These are phyloP conservation scores for barrel medic (Medicago truncatula) DNA, from an alignment of 306 rosid species.

Conservation along the genomic window MtrunA17r5.0-ANR NC_053048.1:8491001-8491500, in stretches of 20 bases:
- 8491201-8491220: background rate
- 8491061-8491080: too few relatives aligned
- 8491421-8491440: background rate
- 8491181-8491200: background rate
- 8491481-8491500: background rate
- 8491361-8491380: background rate
- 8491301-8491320: background rate
- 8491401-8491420: background rate
- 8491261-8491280: background rate
- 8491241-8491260: background rate
- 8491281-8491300: background rate
- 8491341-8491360: background rate
- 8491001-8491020: background rate
- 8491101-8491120: background rate
- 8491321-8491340: background rate
- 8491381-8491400: background rate
- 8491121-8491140: background rate
- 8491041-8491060: background rate
- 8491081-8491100: background rate
- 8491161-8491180: background rate
- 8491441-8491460: background rate
- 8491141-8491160: background rate
- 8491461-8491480: background rate
- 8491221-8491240: background rate
- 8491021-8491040: background rate